Evolutionary conservation across 768 basidiomycete genomes (phyloP), one percentile per base, ranked within the genome.

Genomic region (Mrakia gelida): DNA sequence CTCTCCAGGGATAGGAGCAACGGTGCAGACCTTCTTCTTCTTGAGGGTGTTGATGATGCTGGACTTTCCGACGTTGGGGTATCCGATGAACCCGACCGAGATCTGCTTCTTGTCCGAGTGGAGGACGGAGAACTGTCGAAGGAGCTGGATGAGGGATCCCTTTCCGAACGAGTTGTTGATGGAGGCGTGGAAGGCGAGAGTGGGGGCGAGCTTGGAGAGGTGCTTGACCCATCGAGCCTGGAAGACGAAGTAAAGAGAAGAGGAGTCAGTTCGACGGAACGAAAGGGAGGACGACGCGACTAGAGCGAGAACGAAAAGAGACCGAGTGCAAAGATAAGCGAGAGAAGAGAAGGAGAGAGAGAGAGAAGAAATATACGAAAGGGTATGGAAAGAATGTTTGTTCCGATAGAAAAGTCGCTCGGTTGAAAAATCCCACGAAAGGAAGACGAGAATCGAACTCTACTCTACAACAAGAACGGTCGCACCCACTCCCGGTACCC

Each of bases 71-170:
- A 97, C 95, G 83, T 99, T 99, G 11, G 97, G 96, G 85, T 99
- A 99, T 71, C 97, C 96, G 81, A 99, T 89, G 83, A 99, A 93
- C 21, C 96, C 96, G 80, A 99, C 95, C 28, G 94, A 96, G 81
- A 99, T 98, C 84, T 99, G 96, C 86, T 97, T 98, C 87, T 97
- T 98, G 86, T 99, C 97, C 16, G 94, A 93, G 85, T 98, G 97
- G 54, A 98, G 89, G 81, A 93, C 93, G 7, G 95, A 92, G 85
- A 99, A 99, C 83, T 98, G 97, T 38, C 97, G 90, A 67, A 99
- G 88, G 65, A 98, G 89, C 85, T 97, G 95, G 81, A 99, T 99
- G 79, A 99, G 90, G 28, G 97, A 94, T 28, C 96, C 96, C 86
- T 99, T 98, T 82, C 96, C 97, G 82, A 99, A 99, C 0, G 96